Evolutionary conservation across 495 filamentous ascomycete genomes (phyloP).

Genomic region (Massariosphaeria phaeospora): DNA sequence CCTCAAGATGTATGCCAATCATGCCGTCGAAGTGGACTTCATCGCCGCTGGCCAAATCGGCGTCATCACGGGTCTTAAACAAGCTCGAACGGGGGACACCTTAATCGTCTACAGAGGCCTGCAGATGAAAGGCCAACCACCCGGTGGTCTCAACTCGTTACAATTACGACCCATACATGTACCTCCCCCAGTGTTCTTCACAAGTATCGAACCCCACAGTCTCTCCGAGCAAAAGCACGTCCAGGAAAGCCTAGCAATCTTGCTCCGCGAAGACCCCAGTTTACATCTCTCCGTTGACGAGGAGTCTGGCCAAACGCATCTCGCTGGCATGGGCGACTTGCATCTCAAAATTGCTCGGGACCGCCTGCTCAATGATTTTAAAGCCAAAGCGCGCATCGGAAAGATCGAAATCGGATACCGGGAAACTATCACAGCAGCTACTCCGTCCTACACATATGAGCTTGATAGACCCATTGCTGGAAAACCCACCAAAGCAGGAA

Average conservation of each 20-base stretch:
- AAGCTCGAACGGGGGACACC: slow-evolving; percentile 89
- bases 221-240: slow-evolving; percentile 72
- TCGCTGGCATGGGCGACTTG: slow-evolving; percentile 97
- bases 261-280: slow-evolving; percentile 90
- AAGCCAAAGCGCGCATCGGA: slow-evolving; percentile 85
- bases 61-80: slow-evolving; percentile 87
- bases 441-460: slow-evolving; percentile 50
- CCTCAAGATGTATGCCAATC: slow-evolving; percentile 85
- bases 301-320: slow-evolving; percentile 86
- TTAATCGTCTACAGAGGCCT: slow-evolving; percentile 66
- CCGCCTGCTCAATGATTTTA: slow-evolving; percentile 80
- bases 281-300: slow-evolving; percentile 79
- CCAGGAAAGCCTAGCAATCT: slow-evolving; percentile 64
- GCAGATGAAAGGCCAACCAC: slow-evolving; percentile 55
- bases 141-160: slow-evolving; percentile 64
- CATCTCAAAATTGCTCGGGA: slow-evolving; percentile 93
- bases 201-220: slow-evolving; percentile 81
- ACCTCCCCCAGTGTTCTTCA: slow-evolving; percentile 93
- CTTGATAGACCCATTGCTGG: slow-evolving; percentile 79
- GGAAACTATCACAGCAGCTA: slow-evolving; percentile 60
- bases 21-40: slow-evolving; percentile 75
- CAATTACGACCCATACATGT: slow-evolving; percentile 85
- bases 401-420: slow-evolving; percentile 92
- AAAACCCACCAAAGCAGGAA: slow-evolving; percentile 70
- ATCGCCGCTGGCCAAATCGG: slow-evolving; percentile 88